Evolutionary conservation across 495 filamentous ascomycete genomes (phyloP), one percentile per base, ranked within the genome.

Genomic region (Aspergillus panamensis): DNA sequence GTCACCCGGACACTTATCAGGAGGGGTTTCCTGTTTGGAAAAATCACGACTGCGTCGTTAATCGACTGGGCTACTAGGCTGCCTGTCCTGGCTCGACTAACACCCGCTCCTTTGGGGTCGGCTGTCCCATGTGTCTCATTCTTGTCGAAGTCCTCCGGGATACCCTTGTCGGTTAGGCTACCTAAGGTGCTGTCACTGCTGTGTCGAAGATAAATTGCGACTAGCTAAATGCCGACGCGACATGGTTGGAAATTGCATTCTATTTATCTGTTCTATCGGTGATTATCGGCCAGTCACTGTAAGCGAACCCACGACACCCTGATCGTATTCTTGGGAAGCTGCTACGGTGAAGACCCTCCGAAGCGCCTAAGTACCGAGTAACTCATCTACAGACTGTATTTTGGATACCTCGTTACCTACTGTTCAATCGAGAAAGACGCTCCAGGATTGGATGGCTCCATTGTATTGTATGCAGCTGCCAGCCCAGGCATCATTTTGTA

Each of bases 391-490:
- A 31, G 35, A 43, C 8, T 44, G 37, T 44, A 9, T 48, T 32
- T 51, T 31, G 44, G 35, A 58, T 49, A 17, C n/a, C n/a, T n/a
- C n/a, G n/a, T n/a, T n/a, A n/a, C n/a, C n/a, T n/a, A n/a, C 25
- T 37, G 21, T 31, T 39, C 45, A 42, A 48, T 44, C 19, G 55
- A 54, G 29, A n/a, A 21, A 37, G 5, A 5, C 25, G 25, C 25
- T 53, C 25, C 51, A 39, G 50, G 14, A 25, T 25, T 25, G 25
- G 25, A 5, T 10, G 40, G 31, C 9, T 20, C 30, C 48, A 35
- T 47, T 44, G 48, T 58, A 55, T 59, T 59, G 55, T 58, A 59
- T 61, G 59, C 62, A 61, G 55, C 58, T 65, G 62, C 58, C 56
- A 58, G 35, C 49, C 19, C 54, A 48, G 49, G 54, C 43, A 37